Evolutionary conservation across 768 basidiomycete species (phyloP), one percentile per base, ranked within the genome.

Genomic region (Exidia glandulosa): DNA sequence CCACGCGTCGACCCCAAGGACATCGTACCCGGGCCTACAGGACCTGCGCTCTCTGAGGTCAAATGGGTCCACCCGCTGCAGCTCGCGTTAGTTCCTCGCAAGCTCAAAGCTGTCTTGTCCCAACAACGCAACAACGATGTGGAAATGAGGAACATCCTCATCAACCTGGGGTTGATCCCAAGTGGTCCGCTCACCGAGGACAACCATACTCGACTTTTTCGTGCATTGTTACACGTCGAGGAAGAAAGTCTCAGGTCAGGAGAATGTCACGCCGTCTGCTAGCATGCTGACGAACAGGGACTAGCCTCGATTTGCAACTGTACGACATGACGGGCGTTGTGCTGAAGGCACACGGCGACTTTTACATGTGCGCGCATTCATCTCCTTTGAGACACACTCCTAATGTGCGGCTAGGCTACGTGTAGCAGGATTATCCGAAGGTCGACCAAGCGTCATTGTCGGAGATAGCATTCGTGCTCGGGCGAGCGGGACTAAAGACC

Each of bases 381-480:
- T 6, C 60, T 32, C 6, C 7, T n/a, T 31, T 45, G 2, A 23
- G 13, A 19, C 54, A 58, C 56, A 50, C 31, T 33, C 27, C 31
- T 60, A 23, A 23, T 56, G 3, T 36, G 19, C 2, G 45, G 13
- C 14, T 37, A 84, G 82, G 29, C 68, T 85, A 4, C 59, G 70
- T 32, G 81, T 86, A 9, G 74, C 79, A 32, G 83, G 82, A 4
- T 71, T 84, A 1, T 81, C 79, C 2, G 81, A 84, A 68, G 79
- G 79, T 56, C 74, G 83, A 3, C 83, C 83, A 0, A 81, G 79
- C 25, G 80, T 85, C 16, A 73, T 83, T 19, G 74, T 82, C 19
- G 83, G 82, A 57, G 74, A 79, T 67, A 76, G 66, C 60, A 75
- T 77, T 57, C 71, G 70, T 31, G 71, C 76, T 60, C 61, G 67